Base-by-base conservation (phyloP, 306 rosid genomes). In the Casuarina glauca region DNA sequence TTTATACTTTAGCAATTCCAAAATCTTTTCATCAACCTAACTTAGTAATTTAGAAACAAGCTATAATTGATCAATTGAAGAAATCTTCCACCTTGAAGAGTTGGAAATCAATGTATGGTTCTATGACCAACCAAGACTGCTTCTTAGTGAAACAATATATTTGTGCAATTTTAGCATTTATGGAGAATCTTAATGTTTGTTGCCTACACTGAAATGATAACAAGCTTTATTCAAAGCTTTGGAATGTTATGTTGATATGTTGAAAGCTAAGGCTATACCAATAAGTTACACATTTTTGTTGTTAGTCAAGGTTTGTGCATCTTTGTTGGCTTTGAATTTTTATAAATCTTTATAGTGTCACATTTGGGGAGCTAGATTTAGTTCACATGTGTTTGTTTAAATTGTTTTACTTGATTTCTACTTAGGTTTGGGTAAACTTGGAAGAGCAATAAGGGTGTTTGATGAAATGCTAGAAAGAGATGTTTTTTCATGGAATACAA, bases 381-480 rank as follows among this genome's bases (percentile, higher is more conserved):
- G 32, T 26, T 26, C 32, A 26, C 32, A 26, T 26, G 32, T 26
- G 32, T 26, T 26, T 26, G 32, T 91, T 77, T 94, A 91, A 82
- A 94, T 94, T 60, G 72, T 86, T 43, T 63, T 94, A 79, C 32
- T 94, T 55, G 97, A 90, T 84, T 87, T 89, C 43, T 94, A 91
- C 38, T 89, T 91, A 0, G 78, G 60, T 52, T 52, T 82, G 58
- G 86, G 87, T 1, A 78, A 74, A 13, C 39, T 86, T 12, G 3
- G 43, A 78, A 82, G 70, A 5, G 71, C 93, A 2, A 63, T 60
- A 48, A 88, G 9, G 89, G 93, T 87, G 81, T 93, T 91, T 11
- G 93, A 87, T 85, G 88, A 86, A 67, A 93, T 91, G 88, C 45
- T 48, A n/a, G 87, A 90, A 32, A 26, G 0, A 26, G 32, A 26